Evolutionary conservation across 192 early-diverging fungal genomes (phyloP), one percentile per base, ranked within the genome.

Genomic region (Geranomyces variabilis): DNA sequence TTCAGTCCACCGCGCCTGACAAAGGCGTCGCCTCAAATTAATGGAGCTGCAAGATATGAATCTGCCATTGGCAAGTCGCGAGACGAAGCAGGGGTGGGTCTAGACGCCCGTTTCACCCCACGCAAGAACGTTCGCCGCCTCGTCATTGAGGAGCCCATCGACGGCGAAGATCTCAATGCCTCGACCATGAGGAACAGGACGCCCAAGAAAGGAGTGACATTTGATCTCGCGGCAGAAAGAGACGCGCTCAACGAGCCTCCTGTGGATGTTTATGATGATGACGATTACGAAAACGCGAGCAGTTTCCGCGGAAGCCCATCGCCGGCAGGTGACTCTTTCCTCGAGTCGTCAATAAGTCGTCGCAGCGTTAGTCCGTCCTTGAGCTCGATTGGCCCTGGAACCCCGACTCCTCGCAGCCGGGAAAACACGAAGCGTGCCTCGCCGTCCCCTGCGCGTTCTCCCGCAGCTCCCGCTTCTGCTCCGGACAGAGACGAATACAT

Each of bases 51-150:
- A 17, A 22, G 36, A 22, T 63, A 62, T 26, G 73, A 47, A 61
- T 72, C 31, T 73, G 80, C 63, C 71, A 55, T 82, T 74, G 77
- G 85, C 79, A 36, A 77, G 60, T 61, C 77, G 3, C 26, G 61
- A 24, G 74, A 79, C 58, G 56, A 71, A 19, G 64, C 47, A 24
- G 31, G 70, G 17, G 74, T 81, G 36, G 89, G 86, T 0, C 78
- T 92, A 5, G 91, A 92, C 36, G 77, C 86, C 19, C 66, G 74
- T 26, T 91, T 93, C 76, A 77, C 86, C 29, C 89, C 92, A 1
- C 86, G 89, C 34, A 86, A 87, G 22, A 91, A 80, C 63, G 85
- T 91, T 63, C 92, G 92, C 79, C 90, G 88, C 22, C 76, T 93
- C 24, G 76, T 85, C 8, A 81, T 92, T n/a, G 83, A 89, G 41